Conservation (phyloP, 139 green algal species). For the Diplosphaera chodatii region DNA sequence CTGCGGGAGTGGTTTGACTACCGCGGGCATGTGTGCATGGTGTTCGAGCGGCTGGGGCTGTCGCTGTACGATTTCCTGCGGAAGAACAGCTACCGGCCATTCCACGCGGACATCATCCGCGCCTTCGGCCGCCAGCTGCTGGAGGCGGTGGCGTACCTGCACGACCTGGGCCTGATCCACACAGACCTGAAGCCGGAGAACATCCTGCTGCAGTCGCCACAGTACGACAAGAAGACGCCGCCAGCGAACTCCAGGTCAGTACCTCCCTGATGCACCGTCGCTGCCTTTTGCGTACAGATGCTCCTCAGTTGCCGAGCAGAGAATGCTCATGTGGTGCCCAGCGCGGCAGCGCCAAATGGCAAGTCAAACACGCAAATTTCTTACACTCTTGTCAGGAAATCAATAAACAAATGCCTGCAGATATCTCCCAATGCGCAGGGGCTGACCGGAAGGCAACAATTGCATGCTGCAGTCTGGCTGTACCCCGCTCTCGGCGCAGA, state of each 20-base stretch:
- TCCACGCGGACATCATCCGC: conserved; percentile 68
- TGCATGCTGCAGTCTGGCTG: too few relatives aligned
- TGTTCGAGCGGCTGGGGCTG: conserved; percentile 93
- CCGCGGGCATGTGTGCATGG: conserved; percentile 96
- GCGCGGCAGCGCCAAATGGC: too few relatives aligned
- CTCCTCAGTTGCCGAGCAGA: too few relatives aligned
- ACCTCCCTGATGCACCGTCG: too few relatives aligned
- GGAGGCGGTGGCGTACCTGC: conserved; percentile 79
- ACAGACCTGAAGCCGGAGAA: conserved; percentile 99
- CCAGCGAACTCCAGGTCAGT: conserved; percentile 7
- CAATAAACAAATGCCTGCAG: too few relatives aligned
- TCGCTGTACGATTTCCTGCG: conserved; percentile 94
- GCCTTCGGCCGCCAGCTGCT: conserved; percentile 74
- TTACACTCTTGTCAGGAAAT: too few relatives aligned
- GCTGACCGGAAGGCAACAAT: too few relatives aligned
- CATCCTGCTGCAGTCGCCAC: conserved; percentile 72
- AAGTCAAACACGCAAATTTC: too few relatives aligned
- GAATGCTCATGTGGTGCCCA: too few relatives aligned
- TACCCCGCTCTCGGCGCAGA: too few relatives aligned
- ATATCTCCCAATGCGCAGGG: too few relatives aligned
- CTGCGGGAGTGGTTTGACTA: conserved; percentile 97
- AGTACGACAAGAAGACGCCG: conserved; percentile 36
- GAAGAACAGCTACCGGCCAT: conserved; percentile 86
- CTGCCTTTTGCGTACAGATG: too few relatives aligned
- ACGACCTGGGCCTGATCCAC: conserved; percentile 87